Evolutionary conservation across 352 stramenopile genomes (phyloP).

Genomic region (Phytopythium oedochilum): DNA sequence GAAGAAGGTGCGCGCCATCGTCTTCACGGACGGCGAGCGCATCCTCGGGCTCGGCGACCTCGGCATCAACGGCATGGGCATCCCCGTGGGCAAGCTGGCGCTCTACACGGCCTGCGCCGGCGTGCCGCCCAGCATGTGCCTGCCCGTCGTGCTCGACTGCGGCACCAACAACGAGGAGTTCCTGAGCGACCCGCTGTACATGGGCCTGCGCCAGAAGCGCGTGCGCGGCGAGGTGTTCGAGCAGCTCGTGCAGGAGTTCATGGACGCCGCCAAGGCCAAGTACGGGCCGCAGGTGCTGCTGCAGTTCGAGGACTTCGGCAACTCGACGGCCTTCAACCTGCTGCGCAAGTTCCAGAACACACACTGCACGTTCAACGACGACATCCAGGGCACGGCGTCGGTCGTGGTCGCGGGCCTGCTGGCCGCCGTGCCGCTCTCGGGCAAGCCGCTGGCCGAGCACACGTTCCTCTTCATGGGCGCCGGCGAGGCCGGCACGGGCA

Average conservation of each 20-base stretch:
- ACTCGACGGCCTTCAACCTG: conserved; percentile 82
- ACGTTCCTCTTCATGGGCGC: conserved; percentile 95
- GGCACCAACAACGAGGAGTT: conserved; percentile 95
- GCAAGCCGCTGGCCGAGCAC: conserved; percentile 87
- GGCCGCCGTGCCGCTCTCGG: conserved; percentile 63
- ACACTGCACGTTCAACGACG: conserved; percentile 94
- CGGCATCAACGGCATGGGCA: conserved; percentile 87
- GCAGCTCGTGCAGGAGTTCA: conserved; percentile 96
- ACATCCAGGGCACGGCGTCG: conserved; percentile 92
- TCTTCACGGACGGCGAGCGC: conserved; percentile 95
- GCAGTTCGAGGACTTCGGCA: conserved; percentile 88
- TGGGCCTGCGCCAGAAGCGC: conserved; percentile 90
- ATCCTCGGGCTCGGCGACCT: conserved; percentile 96
- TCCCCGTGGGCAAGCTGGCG: conserved; percentile 93
- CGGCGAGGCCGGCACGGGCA: conserved; percentile 93
- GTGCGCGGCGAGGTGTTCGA: conserved; percentile 89
- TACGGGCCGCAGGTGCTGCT: conserved; percentile 84
- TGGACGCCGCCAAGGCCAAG: conserved; percentile 90
- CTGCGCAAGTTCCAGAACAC: conserved; percentile 83
- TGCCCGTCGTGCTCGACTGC: conserved; percentile 94
- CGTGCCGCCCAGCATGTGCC: conserved; percentile 89
- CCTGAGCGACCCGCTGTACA: conserved; percentile 92
- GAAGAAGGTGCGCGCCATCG: conserved; percentile 94
- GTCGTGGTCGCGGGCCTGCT: conserved; percentile 79
- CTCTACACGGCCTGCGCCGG: conserved; percentile 95